These are phyloP conservation scores for Xylariaceae sp. DNA, from an alignment of 2,329 filamentous ascomycete species.

Conservation along the genomic window DNA sequence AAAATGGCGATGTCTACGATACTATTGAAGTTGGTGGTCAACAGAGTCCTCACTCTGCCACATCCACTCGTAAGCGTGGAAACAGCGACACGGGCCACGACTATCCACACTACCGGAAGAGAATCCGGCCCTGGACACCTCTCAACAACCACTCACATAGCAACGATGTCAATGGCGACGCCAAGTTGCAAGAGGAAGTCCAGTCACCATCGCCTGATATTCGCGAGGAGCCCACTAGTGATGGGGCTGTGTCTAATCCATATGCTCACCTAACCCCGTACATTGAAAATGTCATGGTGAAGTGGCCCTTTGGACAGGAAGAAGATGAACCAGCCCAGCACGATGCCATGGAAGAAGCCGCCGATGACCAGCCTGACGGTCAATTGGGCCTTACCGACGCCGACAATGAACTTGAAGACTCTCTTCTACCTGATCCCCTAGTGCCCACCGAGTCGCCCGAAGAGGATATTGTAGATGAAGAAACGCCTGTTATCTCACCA, in stretches of 20 bases:
- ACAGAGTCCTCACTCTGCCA: too few species aligned
- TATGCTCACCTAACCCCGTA: slow-evolving; percentile 31
- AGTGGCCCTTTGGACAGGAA: slow-evolving; percentile 24
- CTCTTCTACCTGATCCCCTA: slow-evolving; percentile 25
- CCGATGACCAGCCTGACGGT: slow-evolving; percentile 14
- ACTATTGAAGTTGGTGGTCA: slow-evolving; percentile 52
- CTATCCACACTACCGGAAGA: slow-evolving; percentile 30
- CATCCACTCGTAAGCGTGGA: too few species aligned
- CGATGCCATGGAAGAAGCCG: slow-evolving; percentile 11
- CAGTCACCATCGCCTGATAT: background rate
- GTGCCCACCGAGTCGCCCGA: slow-evolving; percentile 21
- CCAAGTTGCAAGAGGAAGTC: background rate
- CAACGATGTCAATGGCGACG: slow-evolving; percentile 47
- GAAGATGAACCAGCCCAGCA: slow-evolving; percentile 18
- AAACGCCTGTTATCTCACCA: slow-evolving; percentile 31
- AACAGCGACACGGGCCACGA: too few species aligned
- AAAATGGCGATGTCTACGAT: slow-evolving; percentile 50
- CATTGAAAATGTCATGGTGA: slow-evolving; percentile 22
- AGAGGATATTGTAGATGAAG: slow-evolving; percentile 28
- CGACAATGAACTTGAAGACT: slow-evolving; percentile 22
- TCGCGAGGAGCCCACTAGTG: background rate
- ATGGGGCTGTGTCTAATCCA: slow-evolving; percentile 14
- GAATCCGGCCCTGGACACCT: slow-evolving; percentile 50
- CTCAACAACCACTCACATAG: too few species aligned
- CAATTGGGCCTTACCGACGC: slow-evolving; percentile 7